Conservation (phyloP, 164 flowering plant genomes). For the Nelumbo lutea region DNA sequence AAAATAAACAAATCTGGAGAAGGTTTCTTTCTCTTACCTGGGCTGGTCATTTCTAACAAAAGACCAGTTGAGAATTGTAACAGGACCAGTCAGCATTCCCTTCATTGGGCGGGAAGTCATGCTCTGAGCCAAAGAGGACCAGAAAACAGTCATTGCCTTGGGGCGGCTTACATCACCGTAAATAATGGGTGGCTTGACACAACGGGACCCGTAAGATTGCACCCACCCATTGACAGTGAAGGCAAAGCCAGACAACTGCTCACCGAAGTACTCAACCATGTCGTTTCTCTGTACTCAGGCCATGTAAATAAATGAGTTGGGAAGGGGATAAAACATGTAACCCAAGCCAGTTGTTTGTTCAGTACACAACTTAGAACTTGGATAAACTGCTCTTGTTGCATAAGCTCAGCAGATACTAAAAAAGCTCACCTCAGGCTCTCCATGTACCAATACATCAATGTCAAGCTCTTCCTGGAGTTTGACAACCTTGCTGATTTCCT, state of each 20-base stretch:
- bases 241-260: constrained; percentile 66
- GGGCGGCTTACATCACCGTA: constrained; percentile 83
- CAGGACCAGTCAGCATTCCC: constrained; percentile 85
- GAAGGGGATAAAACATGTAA: too few species aligned
- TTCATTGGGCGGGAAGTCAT: constrained; percentile 71
- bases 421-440: constrained; percentile 67
- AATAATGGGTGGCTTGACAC: constrained; percentile 80
- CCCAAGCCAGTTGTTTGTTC: too few species aligned
- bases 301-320: neutral
- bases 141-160: constrained; percentile 69
- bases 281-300: constrained; percentile 46
- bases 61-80: constrained; percentile 78
- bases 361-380: too few species aligned
- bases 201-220: constrained; percentile 75
- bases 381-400: too few species aligned
- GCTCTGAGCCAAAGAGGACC: constrained; percentile 69
- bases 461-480: constrained; percentile 70
- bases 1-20: neutral
- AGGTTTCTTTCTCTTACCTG: constrained; percentile 22
- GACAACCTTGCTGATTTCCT: constrained; percentile 57
- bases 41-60: constrained; percentile 73
- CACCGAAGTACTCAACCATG: constrained; percentile 79
- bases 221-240: constrained; percentile 75
- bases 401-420: neutral
- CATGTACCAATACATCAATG: constrained; percentile 72